Evolutionary conservation across 1,284 basidiomycete genomes (phyloP), one percentile per base, ranked within the genome.

Genomic region (Marasmius tenuissimus): DNA sequence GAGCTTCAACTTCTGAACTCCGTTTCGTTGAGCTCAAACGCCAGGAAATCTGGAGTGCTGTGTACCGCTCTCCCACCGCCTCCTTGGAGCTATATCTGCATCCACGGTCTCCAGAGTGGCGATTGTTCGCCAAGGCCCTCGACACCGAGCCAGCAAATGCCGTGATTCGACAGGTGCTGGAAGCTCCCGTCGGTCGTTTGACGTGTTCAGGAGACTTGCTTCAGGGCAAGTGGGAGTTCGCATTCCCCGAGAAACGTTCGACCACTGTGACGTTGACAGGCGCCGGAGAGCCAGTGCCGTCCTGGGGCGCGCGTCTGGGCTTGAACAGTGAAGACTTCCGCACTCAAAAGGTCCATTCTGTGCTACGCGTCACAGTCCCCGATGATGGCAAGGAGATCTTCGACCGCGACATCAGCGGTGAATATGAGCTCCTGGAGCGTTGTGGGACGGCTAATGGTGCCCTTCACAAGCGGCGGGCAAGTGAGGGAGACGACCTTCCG

Each of bases 361-460:
- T 83, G 61, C 66, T 97, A 45, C 78, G 86, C 63, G 76, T 98
- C 38, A 76, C 78, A 1, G 83, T 92, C 0, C 80, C 86, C 0
- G 69, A 74, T 16, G 80, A 82, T 16, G 80, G 83, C 20, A 71
- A 78, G 9, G 66, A 71, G 1, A 76, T 81, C 38, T 84, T 97
- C 35, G 95, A 97, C 73, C 87, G 90, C 48, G 84, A 92, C 68
- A 86, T 97, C 55, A 87, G 89, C 4, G 96, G 96, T 4, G 79
- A 76, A 0, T 98, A 97, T 71, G 77, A 80, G 10, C 85, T 97
- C 42, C 78, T 96, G 57, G 88, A 93, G 64, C 89, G 89, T 71
- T 98, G 96, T 64, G 96, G 96, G 1, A 95, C 94, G 0, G 94
- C 96, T 1, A 94, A 92, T 71, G 83, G 84, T 33, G 91, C 92